Evolutionary conservation across 495 filamentous ascomycete species (phyloP).

Genomic region (Penicillium alfredii): DNA sequence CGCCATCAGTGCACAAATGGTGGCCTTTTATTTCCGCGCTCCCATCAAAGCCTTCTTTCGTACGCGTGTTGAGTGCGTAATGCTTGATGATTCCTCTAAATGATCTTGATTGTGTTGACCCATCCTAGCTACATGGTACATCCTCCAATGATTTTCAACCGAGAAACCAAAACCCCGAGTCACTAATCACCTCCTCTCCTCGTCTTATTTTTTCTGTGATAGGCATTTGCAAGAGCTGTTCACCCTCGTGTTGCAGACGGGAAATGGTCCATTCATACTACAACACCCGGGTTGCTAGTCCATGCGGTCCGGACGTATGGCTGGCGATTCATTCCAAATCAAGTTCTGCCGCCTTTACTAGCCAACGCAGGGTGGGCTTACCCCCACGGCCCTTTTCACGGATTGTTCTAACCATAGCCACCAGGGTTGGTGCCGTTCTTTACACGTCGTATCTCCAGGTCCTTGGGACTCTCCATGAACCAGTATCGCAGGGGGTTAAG

Average conservation of each 20-base stretch:
- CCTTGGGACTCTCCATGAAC: conserved; percentile 65
- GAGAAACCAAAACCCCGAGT: conserved; percentile 2
- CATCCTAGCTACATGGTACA: conserved; percentile 54
- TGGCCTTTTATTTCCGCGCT: conserved; percentile 85
- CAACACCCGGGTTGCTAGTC: conserved; percentile 69
- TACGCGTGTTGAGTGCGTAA: conserved; percentile 74
- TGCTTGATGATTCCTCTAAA: conserved; percentile 8
- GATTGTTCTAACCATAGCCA: background rate
- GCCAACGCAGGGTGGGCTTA: conserved; percentile 63
- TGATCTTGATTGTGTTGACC: conserved; percentile 13
- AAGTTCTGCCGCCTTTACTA: conserved; percentile 78
- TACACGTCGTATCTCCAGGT: conserved; percentile 86
- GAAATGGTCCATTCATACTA: conserved; percentile 64
- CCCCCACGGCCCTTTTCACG: background rate
- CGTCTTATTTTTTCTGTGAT: conserved; percentile 5
- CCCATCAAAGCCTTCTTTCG: conserved; percentile 88
- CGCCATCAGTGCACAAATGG: conserved; percentile 67
- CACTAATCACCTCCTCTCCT: conserved; percentile 17
- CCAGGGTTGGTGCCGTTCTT: conserved; percentile 73
- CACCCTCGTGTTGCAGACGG: conserved; percentile 53
- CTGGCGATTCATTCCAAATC: conserved; percentile 82
- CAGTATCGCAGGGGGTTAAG: conserved; percentile 60
- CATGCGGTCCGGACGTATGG: conserved; percentile 75
- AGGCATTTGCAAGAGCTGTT: conserved; percentile 64
- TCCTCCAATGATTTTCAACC: background rate